phyloP scores from a whole-genome alignment of 495 filamentous ascomycete genomes.

The Tuber brumale region DNA sequence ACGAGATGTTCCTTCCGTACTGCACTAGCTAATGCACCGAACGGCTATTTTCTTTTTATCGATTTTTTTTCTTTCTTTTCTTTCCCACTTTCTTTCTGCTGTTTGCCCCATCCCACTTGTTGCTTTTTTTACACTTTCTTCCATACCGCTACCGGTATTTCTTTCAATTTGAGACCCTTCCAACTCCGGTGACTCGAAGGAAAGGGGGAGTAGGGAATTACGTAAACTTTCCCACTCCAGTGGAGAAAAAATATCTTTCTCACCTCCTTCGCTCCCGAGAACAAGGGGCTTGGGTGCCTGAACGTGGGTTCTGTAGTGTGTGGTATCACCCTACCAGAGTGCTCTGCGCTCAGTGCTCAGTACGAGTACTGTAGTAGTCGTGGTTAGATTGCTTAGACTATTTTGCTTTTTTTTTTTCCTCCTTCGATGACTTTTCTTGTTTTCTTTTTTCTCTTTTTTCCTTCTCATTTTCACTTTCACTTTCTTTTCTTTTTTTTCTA shows the following conservation, averaged over 20 bases:
- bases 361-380: background rate
- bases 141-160: background rate
- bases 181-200: background rate
- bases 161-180: background rate
- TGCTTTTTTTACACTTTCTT: background rate
- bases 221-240: background rate
- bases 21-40: background rate
- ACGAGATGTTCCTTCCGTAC: slow-evolving; percentile 1
- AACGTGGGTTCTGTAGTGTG: background rate
- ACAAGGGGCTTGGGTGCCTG: background rate
- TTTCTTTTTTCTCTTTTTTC: background rate
- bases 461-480: background rate
- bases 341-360: too few relatives aligned
- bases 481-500: slow-evolving; percentile 3
- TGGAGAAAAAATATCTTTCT: background rate
- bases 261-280: background rate
- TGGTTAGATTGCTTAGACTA: background rate
- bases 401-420: background rate
- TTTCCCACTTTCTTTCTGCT: background rate
- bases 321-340: too few relatives aligned
- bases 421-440: background rate
- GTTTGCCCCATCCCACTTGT: background rate
- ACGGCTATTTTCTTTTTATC: background rate
- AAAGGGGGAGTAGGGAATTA: background rate
- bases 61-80: background rate